phyloP scores from a whole-genome alignment of 202 grass and related monocot species.

The Setaria italica region DNA sequence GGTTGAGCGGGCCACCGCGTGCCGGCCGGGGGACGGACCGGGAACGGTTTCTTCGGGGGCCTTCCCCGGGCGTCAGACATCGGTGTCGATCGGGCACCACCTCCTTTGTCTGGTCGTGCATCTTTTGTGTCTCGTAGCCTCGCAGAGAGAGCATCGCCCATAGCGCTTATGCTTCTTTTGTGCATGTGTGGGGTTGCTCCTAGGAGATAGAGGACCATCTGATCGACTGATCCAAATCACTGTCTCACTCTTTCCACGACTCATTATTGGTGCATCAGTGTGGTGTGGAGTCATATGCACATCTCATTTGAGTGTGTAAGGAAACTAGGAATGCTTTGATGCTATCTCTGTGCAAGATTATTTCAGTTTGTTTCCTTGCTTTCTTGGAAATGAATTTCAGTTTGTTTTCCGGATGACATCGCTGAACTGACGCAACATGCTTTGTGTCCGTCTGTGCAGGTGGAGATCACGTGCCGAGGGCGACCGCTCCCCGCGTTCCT shows the following conservation, averaged over 20 bases:
- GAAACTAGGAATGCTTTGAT: too few species aligned
- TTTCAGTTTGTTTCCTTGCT: neutral
- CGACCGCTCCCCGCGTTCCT: conserved; percentile 62
- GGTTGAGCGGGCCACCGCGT: neutral
- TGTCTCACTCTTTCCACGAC: conserved; percentile 14
- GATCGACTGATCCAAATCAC: neutral
- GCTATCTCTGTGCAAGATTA: too few species aligned
- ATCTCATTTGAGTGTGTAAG: neutral
- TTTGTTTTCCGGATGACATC: neutral
- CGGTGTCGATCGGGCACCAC: conserved; percentile 48
- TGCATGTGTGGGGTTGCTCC: conserved; percentile 18
- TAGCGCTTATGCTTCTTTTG: conserved; percentile 3
- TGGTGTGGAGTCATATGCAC: conserved; percentile 13
- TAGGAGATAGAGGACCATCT: conserved; percentile 1
- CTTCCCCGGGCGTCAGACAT: conserved; percentile 14
- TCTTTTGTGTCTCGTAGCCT: conserved; percentile 38
- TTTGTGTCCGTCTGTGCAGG: conserved; percentile 43
- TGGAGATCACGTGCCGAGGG: conserved; percentile 86
- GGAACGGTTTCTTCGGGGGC: too few species aligned
- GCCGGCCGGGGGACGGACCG: too few species aligned
- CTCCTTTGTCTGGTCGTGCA: conserved; percentile 39
- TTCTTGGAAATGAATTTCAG: neutral
- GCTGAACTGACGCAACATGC: conserved; percentile 34
- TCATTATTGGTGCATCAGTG: neutral
- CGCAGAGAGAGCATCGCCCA: conserved; percentile 36